Conservation (phyloP, 2,329 filamentous ascomycete species). For the Immersiporthe knoxdaviesiana region DNA sequence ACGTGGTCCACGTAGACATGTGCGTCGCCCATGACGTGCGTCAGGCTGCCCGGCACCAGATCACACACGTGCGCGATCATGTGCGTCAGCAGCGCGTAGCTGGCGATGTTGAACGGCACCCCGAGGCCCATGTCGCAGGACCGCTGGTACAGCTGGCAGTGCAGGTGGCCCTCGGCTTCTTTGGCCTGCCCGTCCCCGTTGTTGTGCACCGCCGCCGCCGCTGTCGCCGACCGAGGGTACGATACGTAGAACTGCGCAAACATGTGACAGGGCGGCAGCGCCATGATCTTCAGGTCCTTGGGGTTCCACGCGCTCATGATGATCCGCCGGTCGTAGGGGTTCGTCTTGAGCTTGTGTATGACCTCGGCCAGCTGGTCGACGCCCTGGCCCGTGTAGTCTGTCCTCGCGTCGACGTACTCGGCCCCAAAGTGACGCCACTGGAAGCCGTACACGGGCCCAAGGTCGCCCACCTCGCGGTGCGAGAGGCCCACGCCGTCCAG, state of each 20-base stretch:
- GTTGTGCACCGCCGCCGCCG: slow-evolving; percentile 19
- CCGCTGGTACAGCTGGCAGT: slow-evolving; percentile 90
- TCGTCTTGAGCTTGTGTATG: slow-evolving; percentile 80
- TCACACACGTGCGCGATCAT: slow-evolving; percentile 91
- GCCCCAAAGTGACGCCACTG: slow-evolving; percentile 99
- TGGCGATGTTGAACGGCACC: slow-evolving; percentile 97
- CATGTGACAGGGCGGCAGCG: slow-evolving; percentile 93
- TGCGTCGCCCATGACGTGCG: slow-evolving; percentile 97
- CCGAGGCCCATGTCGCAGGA: slow-evolving; percentile 97
- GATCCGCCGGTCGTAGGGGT: slow-evolving; percentile 87
- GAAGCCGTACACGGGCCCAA: slow-evolving; percentile 96
- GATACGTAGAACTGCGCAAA: slow-evolving; percentile 96
- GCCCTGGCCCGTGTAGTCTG: slow-evolving; percentile 85
- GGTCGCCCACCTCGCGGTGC: slow-evolving; percentile 82
- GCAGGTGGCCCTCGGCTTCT: slow-evolving; percentile 67
- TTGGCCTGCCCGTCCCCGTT: slow-evolving; percentile 33
- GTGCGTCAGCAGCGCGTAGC: slow-evolving; percentile 90
- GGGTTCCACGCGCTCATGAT: slow-evolving; percentile 96
- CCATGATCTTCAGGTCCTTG: slow-evolving; percentile 82
- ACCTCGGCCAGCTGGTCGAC: slow-evolving; percentile 93
- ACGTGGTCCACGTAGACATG: slow-evolving; percentile 95
- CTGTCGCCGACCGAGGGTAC: slow-evolving; percentile 55
- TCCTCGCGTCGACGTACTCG: slow-evolving; percentile 75
- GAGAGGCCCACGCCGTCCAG: slow-evolving; percentile 83
- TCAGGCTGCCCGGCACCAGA: slow-evolving; percentile 81